A percentile compares a stretch with the other conserved stretches of the same genome.
Evolutionary conservation across 169 alveolate species (phyloP).

Genomic region (Plasmodium ovale): DNA sequence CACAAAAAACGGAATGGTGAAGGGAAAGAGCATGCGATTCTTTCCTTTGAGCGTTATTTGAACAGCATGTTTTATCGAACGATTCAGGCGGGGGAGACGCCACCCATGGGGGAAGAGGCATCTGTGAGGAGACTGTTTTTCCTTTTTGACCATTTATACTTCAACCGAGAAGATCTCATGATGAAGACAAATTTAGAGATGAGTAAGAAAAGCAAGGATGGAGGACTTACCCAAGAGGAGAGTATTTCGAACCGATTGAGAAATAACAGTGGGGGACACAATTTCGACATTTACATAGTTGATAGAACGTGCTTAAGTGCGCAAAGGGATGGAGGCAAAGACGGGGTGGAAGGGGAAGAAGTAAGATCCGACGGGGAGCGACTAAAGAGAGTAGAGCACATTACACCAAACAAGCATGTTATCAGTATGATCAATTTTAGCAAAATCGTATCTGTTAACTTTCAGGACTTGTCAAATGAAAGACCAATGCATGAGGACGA

Average conservation of each 20-base stretch:
- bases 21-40: too few relatives aligned
- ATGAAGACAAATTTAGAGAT: background rate
- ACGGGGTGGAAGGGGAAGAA: background rate
- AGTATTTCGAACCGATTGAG: background rate
- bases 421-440: slow-evolving; percentile 4
- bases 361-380: background rate
- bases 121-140: background rate
- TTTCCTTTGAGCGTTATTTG: background rate
- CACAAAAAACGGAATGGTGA: background rate
- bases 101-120: too few relatives aligned
- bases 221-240: too few relatives aligned
- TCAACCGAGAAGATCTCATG: background rate
- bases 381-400: background rate
- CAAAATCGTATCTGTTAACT: background rate
- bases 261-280: background rate
- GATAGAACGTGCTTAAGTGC: background rate
- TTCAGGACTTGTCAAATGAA: background rate
- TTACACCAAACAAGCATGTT: background rate
- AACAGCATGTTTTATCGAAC: background rate
- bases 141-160: slow-evolving; percentile 3
- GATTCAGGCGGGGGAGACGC: background rate
- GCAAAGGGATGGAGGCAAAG: too few relatives aligned
- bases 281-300: background rate
- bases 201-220: too few relatives aligned
- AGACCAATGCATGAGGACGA: background rate